Evolutionary conservation across 2,329 filamentous ascomycete species (phyloP).

Genomic region (Mycosphaerella arachidis): DNA sequence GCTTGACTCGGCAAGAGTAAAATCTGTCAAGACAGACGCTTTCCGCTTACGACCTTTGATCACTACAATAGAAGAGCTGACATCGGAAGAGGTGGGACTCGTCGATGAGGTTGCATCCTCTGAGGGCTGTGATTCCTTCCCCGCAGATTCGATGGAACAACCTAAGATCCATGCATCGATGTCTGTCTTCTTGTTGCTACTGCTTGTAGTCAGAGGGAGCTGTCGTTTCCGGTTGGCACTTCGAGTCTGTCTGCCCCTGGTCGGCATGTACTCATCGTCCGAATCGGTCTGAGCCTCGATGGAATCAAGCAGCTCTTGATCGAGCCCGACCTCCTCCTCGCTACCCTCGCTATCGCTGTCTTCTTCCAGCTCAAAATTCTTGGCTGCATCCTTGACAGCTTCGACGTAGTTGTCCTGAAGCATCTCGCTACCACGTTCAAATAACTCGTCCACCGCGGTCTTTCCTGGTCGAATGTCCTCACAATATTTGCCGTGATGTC

Average conservation of each 20-base stretch:
- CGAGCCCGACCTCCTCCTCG: background rate
- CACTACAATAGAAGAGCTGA: no score
- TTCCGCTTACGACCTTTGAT: no score
- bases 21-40: no score
- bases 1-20: no score
- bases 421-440: constrained; percentile 2
- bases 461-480: background rate
- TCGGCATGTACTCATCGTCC: background rate
- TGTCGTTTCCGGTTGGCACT: background rate
- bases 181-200: background rate
- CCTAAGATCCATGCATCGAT: background rate
- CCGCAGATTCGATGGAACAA: no score
- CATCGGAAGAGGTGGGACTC: background rate
- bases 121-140: no score
- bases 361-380: background rate
- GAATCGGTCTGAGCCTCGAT: background rate
- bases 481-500: background rate
- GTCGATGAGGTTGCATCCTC: background rate
- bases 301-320: background rate
- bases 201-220: background rate
- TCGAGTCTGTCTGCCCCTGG: background rate
- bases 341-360: background rate
- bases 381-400: background rate
- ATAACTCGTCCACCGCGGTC: constrained; percentile 5
- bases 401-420: constrained; percentile 4